These are phyloP conservation scores for Anaeromyces robustus DNA, from an alignment of 192 early-diverging fungal genomes.

Conservation along the genomic window DNA sequence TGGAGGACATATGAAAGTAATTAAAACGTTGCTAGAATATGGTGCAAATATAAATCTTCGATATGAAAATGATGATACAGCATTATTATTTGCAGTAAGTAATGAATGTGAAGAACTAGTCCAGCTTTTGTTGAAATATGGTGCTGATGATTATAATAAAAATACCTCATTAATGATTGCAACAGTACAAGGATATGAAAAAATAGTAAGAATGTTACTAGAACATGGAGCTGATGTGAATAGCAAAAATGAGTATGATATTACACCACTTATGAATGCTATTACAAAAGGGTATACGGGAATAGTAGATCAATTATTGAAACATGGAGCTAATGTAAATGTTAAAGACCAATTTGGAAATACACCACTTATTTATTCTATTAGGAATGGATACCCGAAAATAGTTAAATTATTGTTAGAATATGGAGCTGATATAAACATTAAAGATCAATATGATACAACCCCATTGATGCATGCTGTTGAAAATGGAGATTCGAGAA, in stretches of 20 bases:
- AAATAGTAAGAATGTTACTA: background rate
- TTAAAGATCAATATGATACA: background rate
- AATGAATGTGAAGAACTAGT: background rate
- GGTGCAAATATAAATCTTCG: background rate
- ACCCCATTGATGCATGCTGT: background rate
- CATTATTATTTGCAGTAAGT: background rate
- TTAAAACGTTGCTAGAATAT: background rate
- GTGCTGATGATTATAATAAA: background rate
- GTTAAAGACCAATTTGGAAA: background rate
- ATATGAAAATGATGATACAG: background rate
- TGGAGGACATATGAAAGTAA: background rate
- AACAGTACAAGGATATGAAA: background rate
- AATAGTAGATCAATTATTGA: background rate
- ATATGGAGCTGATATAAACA: background rate
- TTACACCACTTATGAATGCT: background rate
- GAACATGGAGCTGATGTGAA: background rate
- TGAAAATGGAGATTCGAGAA: background rate
- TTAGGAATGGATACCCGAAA: background rate
- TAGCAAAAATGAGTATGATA: background rate
- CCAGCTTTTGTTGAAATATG: background rate
- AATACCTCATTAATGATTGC: background rate
- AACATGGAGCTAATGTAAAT: background rate
- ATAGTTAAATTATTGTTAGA: background rate
- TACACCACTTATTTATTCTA: background rate
- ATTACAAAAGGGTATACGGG: background rate